These are phyloP conservation scores for Suhomyces ambrosiae DNA, from an alignment of 1,139 yeast species.

Conservation along the genomic window DNA sequence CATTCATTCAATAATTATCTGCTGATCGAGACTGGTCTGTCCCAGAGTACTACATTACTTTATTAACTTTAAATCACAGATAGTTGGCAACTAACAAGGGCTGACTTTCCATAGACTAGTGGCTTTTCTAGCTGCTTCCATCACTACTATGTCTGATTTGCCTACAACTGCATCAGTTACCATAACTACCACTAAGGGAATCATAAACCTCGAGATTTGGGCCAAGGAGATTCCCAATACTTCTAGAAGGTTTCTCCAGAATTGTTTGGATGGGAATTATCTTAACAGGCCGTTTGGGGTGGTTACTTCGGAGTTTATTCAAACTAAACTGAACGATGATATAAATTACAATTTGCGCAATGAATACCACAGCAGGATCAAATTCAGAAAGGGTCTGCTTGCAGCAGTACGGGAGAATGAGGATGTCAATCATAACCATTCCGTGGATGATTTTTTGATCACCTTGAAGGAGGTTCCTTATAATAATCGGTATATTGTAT, in stretches of 20 bases:
- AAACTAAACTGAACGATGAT: constrained; percentile 30
- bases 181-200: constrained; percentile 61
- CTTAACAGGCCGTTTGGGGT: constrained; percentile 45
- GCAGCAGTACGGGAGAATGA: constrained; percentile 46
- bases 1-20: too few species aligned
- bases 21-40: too few species aligned
- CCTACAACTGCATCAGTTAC: constrained; percentile 62
- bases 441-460: constrained; percentile 54
- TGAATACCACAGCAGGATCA: constrained; percentile 60
- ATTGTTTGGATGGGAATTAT: constrained; percentile 48
- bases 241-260: constrained; percentile 49
- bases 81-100: too few species aligned
- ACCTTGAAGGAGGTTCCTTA: constrained; percentile 51
- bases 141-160: constrained; percentile 44
- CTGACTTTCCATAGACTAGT: too few species aligned
- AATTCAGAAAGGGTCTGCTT: constrained; percentile 58
- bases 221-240: constrained; percentile 68
- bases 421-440: constrained; percentile 31
- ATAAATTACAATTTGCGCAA: constrained; percentile 28
- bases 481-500: constrained; percentile 50
- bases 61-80: too few species aligned
- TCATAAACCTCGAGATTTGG: constrained; percentile 64
- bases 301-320: constrained; percentile 41
- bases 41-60: too few species aligned
- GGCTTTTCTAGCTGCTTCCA: too few species aligned